Evolutionary conservation across 2,329 filamentous ascomycete genomes (phyloP).

Genomic region (Ophiocordyceps unilateralis): DNA sequence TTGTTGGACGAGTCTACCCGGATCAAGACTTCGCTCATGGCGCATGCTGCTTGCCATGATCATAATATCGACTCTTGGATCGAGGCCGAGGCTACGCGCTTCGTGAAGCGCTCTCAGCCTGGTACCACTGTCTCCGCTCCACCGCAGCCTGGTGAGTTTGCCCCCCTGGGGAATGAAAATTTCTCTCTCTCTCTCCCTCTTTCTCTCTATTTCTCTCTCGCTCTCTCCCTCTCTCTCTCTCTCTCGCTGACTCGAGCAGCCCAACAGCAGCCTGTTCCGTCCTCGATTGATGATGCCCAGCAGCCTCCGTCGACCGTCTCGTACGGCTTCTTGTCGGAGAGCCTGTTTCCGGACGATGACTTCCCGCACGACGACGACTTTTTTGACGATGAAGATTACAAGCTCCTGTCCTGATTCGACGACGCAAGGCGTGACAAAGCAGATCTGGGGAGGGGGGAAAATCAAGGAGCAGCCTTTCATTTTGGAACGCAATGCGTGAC

Average conservation of each 20-base stretch:
- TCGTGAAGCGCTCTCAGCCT: conserved; percentile 16
- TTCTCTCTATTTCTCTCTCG: no score
- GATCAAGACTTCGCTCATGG: conserved; percentile 34
- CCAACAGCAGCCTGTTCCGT: neutral
- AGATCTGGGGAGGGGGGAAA: no score
- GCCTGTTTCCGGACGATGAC: conserved; percentile 9
- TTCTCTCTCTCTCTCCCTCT: no score
- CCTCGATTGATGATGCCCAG: neutral
- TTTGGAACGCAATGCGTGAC: neutral
- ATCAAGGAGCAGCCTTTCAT: no score
- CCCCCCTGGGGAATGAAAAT: no score
- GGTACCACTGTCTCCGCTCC: neutral
- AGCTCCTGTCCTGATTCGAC: neutral
- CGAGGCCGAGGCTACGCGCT: conserved; percentile 30
- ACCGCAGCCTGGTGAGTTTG: neutral
- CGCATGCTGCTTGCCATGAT: conserved; percentile 33
- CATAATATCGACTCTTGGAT: conserved; percentile 36
- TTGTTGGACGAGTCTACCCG: conserved; percentile 26
- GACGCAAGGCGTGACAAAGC: no score
- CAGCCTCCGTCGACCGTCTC: conserved; percentile 7
- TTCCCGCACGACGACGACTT: neutral
- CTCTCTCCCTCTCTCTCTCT: no score
- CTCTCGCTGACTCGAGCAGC: no score
- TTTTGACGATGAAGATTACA: neutral
- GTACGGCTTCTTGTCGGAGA: conserved; percentile 21